These are phyloP conservation scores for Pleurotus cornucopiae DNA, from an alignment of 768 basidiomycete genomes.

Conservation along the genomic window DNA sequence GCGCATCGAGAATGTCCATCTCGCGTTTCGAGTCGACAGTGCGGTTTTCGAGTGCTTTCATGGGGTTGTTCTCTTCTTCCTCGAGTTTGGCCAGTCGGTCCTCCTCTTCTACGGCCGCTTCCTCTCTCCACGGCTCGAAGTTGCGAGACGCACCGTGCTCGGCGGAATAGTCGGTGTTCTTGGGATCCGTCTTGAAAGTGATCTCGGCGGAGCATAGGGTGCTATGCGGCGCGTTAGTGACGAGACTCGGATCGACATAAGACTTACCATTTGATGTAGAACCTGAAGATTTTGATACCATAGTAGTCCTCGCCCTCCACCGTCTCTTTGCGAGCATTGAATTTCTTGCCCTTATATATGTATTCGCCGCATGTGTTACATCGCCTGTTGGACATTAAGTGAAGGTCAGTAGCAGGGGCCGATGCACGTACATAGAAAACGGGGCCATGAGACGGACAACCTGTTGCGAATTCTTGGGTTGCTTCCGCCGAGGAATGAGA, in stretches of 20 bases:
- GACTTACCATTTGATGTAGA: constrained; percentile 84
- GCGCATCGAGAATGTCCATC: constrained; percentile 96
- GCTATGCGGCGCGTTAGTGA: constrained; percentile 33
- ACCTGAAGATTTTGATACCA: constrained; percentile 95
- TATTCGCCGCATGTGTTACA: constrained; percentile 98
- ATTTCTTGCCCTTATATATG: constrained; percentile 99
- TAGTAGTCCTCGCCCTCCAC: constrained; percentile 97
- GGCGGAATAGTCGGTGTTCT: constrained; percentile 90
- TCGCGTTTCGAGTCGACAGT: constrained; percentile 91
- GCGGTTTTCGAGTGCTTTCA: constrained; percentile 93
- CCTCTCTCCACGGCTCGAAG: constrained; percentile 96
- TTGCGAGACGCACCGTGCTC: constrained; percentile 98
- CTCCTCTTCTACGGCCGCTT: constrained; percentile 70
- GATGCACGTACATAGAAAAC: constrained; percentile 80
- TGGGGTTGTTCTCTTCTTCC: constrained; percentile 94
- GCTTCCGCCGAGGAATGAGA: constrained; percentile 87
- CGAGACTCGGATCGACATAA: constrained; percentile 12
- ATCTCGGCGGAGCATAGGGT: constrained; percentile 97
- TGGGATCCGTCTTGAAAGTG: constrained; percentile 99
- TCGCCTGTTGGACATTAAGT: constrained; percentile 48
- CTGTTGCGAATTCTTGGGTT: constrained; percentile 93
- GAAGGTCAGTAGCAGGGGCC: not conserved
- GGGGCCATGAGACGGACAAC: constrained; percentile 99
- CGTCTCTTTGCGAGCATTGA: constrained; percentile 98
- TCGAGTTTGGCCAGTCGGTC: constrained; percentile 83